A percentile compares a stretch with the other conserved stretches of the same genome.
These are phyloP conservation scores for Diplosphaera chodatii DNA, from an alignment of 139 green algal species.

Conservation along the genomic window DNA sequence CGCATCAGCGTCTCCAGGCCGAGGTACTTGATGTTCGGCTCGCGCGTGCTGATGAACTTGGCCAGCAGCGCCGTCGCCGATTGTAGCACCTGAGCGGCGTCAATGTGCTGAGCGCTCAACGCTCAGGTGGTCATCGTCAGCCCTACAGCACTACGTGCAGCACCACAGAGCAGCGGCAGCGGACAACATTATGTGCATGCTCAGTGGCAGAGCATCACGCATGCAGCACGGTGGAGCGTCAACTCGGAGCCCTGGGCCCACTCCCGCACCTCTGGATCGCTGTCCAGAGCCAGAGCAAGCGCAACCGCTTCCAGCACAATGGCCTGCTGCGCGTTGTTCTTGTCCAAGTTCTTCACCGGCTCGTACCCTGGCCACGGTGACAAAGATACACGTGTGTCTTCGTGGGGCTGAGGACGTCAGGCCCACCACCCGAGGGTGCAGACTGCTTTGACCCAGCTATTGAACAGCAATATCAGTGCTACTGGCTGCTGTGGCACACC, in stretches of 20 bases:
- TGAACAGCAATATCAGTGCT: neutral
- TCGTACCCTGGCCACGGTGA: slow-evolving; percentile 39
- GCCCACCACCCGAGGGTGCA: neutral
- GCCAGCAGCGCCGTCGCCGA: slow-evolving; percentile 40
- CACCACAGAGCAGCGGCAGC: too few species aligned
- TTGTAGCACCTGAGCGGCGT: neutral
- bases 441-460: neutral
- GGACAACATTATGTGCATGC: too few species aligned
- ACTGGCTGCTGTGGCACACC: slow-evolving; percentile 4
- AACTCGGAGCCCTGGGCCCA: too few species aligned
- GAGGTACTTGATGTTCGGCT: slow-evolving; percentile 93
- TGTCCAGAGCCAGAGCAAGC: slow-evolving; percentile 68
- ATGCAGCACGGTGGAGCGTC: too few species aligned
- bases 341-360: slow-evolving; percentile 82
- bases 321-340: slow-evolving; percentile 93
- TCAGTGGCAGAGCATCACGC: too few species aligned
- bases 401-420: too few species aligned
- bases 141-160: too few species aligned
- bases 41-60: slow-evolving; percentile 61
- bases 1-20: slow-evolving; percentile 80
- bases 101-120: too few species aligned
- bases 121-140: neutral
- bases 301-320: slow-evolving; percentile 96
- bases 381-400: too few species aligned
- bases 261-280: slow-evolving; percentile 39